Conservation (phyloP, 106 monocot genomes). For the Amphibolis antarctica region DNA sequence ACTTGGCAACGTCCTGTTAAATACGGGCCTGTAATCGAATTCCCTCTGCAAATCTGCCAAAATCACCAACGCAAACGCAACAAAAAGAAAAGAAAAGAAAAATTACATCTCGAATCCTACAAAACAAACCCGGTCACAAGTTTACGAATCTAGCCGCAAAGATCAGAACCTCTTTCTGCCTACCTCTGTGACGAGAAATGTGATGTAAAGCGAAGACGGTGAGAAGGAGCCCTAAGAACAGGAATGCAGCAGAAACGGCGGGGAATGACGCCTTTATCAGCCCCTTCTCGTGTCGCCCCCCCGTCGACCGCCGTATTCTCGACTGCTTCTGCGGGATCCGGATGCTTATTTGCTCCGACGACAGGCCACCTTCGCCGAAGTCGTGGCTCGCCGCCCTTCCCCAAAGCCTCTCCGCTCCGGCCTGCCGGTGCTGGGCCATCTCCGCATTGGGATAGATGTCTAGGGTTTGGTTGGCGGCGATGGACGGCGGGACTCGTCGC, state of each 20-base stretch:
- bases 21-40: conserved; percentile 2
- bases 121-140: not conserved
- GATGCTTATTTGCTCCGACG: conserved; percentile 2
- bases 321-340: conserved; percentile 3
- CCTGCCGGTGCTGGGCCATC: not conserved
- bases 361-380: not conserved
- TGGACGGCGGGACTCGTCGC: too few relatives aligned
- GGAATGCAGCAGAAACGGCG: not conserved
- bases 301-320: not conserved
- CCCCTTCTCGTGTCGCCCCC: not conserved
- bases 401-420: not conserved
- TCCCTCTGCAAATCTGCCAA: conserved; percentile 8
- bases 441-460: not conserved
- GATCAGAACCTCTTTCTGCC: not conserved
- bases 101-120: not conserved
- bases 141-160: not conserved
- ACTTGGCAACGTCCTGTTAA: conserved; percentile 12
- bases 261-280: not conserved
- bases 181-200: conserved; percentile 3
- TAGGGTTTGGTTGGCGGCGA: too few relatives aligned
- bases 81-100: not conserved
- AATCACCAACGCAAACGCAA: not conserved
- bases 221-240: not conserved
- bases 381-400: not conserved
- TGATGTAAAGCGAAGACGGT: conserved; percentile 1